phyloP scores from a whole-genome alignment of 2,329 filamentous ascomycete genomes.

The Fusarium dimerum region DNA sequence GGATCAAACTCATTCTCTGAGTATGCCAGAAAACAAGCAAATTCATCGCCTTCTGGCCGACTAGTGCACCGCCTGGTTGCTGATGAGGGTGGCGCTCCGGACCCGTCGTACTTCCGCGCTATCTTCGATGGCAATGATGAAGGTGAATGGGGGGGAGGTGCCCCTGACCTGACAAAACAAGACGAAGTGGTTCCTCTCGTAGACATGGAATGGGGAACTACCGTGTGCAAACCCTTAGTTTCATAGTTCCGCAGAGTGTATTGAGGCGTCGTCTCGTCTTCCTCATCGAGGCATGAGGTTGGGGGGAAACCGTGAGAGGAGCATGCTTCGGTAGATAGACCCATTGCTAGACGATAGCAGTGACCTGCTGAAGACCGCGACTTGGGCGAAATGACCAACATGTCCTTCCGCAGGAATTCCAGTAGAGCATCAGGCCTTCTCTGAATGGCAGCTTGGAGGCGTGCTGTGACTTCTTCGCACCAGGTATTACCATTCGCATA shows the following conservation, averaged over 20 bases:
- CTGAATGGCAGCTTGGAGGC: neutral
- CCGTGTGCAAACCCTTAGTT: neutral
- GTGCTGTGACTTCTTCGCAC: neutral
- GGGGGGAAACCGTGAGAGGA: neutral
- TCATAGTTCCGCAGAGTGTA: neutral
- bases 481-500: neutral
- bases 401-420: neutral
- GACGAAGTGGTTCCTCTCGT: neutral
- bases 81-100: neutral
- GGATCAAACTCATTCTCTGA: conserved; percentile 1
- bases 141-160: too few relatives aligned
- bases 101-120: neutral
- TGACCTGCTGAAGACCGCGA: conserved; percentile 1
- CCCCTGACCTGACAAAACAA: neutral
- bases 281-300: too few relatives aligned
- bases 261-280: too few relatives aligned
- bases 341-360: neutral
- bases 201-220: neutral
- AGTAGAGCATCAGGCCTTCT: neutral
- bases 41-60: neutral
- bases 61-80: neutral
- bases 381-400: conserved; percentile 2
- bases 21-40: neutral
- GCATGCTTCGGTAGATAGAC: neutral
- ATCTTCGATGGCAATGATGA: neutral